Conservation (phyloP, 1,284 basidiomycete genomes). For the Trichosporon faecale region DNA sequence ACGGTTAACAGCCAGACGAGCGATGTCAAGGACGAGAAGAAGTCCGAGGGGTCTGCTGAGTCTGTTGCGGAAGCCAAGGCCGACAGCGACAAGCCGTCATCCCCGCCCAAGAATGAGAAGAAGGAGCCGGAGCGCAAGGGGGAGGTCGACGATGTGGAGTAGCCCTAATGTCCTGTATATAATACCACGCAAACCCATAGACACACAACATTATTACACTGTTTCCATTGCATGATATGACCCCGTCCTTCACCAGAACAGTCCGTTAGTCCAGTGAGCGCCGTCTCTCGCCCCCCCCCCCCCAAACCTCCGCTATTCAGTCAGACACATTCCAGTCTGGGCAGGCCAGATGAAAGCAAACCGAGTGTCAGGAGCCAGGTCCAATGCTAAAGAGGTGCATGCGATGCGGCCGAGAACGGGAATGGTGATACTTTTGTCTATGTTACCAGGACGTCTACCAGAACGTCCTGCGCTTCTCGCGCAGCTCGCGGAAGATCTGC, state of each 20-base stretch:
- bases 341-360: no score
- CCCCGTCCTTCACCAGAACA: no score
- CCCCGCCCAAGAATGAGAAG: conserved; percentile 6
- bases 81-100: conserved; percentile 18
- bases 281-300: no score
- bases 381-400: conserved; percentile 6
- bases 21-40: conserved; percentile 17
- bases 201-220: not conserved
- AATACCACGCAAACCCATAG: not conserved
- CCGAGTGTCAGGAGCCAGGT: not conserved
- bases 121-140: conserved; percentile 23
- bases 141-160: conserved; percentile 17
- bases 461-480: conserved; percentile 43
- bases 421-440: no score
- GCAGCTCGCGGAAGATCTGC: conserved; percentile 35
- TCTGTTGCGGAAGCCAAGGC: conserved; percentile 9
- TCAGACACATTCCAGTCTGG: no score
- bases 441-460: conserved; percentile 34
- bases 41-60: conserved; percentile 13
- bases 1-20: not conserved
- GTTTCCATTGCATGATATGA: no score
- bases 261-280: no score
- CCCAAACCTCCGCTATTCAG: no score
- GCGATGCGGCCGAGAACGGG: conserved; percentile 4
- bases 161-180: not conserved